Base-by-base conservation (phyloP, 495 filamentous ascomycete species). In the Bryoglossum gracile region DNA sequence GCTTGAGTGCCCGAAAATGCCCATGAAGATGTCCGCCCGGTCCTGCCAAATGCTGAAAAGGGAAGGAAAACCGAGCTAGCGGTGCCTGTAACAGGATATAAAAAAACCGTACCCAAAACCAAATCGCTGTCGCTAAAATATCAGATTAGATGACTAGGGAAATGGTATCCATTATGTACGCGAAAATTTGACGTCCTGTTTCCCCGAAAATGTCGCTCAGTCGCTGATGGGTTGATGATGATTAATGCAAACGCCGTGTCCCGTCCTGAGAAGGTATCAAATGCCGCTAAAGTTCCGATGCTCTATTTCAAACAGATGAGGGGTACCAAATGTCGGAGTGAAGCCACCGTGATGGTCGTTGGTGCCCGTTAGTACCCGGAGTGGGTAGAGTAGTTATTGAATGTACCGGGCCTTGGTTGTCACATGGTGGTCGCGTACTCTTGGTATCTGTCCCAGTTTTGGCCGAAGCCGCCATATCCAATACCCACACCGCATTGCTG, bases 401-500 rank as follows among this genome's bases (percentile, higher is more conserved):
- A 54, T 43, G 39, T 56, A 46, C 55, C 41, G 59, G 59, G 56
- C 59, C 42, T 55, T 76, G 73, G 54, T 77, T 78, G 78, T 80
- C 76, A 82, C 73, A 81, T 81, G 35, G 72, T 77, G 41, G 77
- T 71, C 43, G 76, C 67, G 60, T 77, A 81, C 49, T 82, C 78
- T 51, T 78, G 74, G 56, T 76, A 81, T 48, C 74, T 83, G 26
- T 57, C 54, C 89, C 92, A 95, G 14, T 10, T 30, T 18, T 50
- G 41, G 50, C 77, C 83, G 63, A 88, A 87, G 43, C 77, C 73
- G 57, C 80, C 81, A 66, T 84, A 89, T 13, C 86, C 86, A 51
- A 75, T 65, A 65, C 81, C 80, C 47, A 80, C 78, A 60, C 87
- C 84, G 70, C 92, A 98, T 65, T 88, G 86, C 60, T 77, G 76